Evolutionary conservation across 192 early-diverging fungal species (phyloP).

Genomic region (Coemansia sp.): DNA sequence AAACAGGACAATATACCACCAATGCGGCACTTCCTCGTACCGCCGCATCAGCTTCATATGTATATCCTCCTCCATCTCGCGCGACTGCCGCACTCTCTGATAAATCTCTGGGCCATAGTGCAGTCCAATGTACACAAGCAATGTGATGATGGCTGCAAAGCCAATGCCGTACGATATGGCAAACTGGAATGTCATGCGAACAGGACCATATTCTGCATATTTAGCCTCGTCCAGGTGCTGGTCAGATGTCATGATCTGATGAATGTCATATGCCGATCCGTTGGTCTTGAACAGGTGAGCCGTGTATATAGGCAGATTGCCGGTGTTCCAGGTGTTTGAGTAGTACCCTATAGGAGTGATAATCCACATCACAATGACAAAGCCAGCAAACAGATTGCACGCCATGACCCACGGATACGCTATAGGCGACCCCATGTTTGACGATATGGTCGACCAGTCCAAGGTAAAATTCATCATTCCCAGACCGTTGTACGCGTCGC

Average conservation of each 20-base stretch:
- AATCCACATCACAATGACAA: slow-evolving; percentile 74
- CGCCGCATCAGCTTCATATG: slow-evolving; percentile 71
- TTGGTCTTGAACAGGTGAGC: slow-evolving; percentile 60
- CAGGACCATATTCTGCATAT: slow-evolving; percentile 66
- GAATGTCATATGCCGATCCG: slow-evolving; percentile 62
- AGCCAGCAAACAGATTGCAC: slow-evolving; percentile 71
- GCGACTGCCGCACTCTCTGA: slow-evolving; percentile 62
- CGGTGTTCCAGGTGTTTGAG: slow-evolving; percentile 62
- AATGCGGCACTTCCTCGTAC: slow-evolving; percentile 76
- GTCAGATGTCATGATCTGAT: slow-evolving; percentile 60
- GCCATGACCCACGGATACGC: slow-evolving; percentile 74
- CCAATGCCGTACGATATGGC: slow-evolving; percentile 71
- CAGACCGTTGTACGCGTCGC: slow-evolving; percentile 62
- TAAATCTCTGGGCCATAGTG: slow-evolving; percentile 71
- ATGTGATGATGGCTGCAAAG: slow-evolving; percentile 70
- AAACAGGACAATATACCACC: slow-evolving; percentile 68
- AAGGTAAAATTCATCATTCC: slow-evolving; percentile 71
- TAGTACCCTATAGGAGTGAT: slow-evolving; percentile 74
- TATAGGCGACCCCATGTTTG: slow-evolving; percentile 63
- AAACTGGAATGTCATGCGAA: slow-evolving; percentile 74
- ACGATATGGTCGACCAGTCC: slow-evolving; percentile 72
- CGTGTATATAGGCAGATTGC: slow-evolving; percentile 67
- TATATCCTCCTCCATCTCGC: slow-evolving; percentile 67
- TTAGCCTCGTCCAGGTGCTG: slow-evolving; percentile 59
- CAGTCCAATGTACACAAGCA: slow-evolving; percentile 68